Conservation (phyloP, 257 asterid genomes). For the Solanum stenotomum region DNA sequence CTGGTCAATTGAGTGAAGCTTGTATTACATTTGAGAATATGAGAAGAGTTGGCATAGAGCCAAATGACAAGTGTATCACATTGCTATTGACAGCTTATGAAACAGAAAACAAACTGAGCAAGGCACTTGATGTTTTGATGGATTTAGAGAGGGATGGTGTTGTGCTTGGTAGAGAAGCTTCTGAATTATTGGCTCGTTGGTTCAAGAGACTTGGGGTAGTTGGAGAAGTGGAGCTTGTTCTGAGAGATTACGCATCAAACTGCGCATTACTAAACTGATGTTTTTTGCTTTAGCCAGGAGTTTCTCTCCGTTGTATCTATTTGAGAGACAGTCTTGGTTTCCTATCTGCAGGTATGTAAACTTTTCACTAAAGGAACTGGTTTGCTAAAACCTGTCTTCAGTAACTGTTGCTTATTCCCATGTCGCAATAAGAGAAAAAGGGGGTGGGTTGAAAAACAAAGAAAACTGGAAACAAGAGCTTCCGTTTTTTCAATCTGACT, state of each 20-base stretch:
- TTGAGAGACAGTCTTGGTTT: neutral
- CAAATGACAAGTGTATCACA: conserved; percentile 74
- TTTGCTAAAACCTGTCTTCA: neutral
- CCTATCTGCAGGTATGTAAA: neutral
- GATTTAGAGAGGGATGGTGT: conserved; percentile 51
- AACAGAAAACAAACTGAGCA: conserved; percentile 50
- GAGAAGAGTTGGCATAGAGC: conserved; percentile 48
- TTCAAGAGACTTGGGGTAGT: conserved; percentile 60
- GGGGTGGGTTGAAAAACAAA: neutral
- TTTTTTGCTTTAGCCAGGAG: neutral
- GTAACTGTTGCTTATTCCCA: neutral
- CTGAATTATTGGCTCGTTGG: conserved; percentile 57
- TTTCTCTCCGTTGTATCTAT: neutral
- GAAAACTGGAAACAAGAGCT: neutral
- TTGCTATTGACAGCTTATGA: conserved; percentile 53
- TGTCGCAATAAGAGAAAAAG: neutral
- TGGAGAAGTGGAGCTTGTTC: conserved; percentile 60
- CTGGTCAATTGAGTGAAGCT: conserved; percentile 58
- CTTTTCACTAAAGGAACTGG: neutral
- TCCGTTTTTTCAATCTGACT: neutral
- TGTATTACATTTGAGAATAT: conserved; percentile 58
- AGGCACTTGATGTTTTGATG: conserved; percentile 49
- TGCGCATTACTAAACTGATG: conserved; percentile 1
- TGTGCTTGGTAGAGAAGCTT: conserved; percentile 57
- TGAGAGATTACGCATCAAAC: conserved; percentile 40